Percentiles rank a stretch among this genome's conserved stretches.
Conservation (phyloP, 495 filamentous ascomycete genomes). For the Aspergillus funiculosus region DNA sequence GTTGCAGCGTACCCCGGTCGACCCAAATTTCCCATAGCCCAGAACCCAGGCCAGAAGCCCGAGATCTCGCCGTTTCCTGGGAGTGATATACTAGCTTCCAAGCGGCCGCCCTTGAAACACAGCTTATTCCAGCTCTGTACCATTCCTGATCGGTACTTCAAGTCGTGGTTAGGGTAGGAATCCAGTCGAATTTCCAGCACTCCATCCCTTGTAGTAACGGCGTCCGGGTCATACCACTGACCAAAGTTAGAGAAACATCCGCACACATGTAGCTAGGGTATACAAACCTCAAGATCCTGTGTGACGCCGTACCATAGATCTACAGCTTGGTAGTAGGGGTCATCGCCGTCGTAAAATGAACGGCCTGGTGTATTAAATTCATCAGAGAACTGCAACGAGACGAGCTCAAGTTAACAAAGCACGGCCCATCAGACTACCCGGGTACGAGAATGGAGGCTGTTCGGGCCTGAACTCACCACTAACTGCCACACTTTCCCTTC, state of each 20-base stretch:
- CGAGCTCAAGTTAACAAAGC: conserved; percentile 2
- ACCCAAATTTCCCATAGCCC: conserved; percentile 72
- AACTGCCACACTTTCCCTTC: conserved; percentile 60
- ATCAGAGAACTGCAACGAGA: conserved; percentile 69
- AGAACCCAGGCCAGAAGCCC: conserved; percentile 78
- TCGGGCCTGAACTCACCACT: conserved; percentile 44
- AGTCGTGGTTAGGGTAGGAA: conserved; percentile 59
- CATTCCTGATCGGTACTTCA: conserved; percentile 76
- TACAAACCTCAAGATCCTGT: conserved; percentile 58
- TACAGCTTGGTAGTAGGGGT: conserved; percentile 64
- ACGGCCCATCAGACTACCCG: not conserved
- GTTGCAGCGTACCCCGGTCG: conserved; percentile 64
- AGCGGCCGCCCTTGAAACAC: conserved; percentile 68
- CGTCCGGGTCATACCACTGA: conserved; percentile 81
- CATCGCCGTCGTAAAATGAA: conserved; percentile 69
- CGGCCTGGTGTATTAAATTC: conserved; percentile 69
- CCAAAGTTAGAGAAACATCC: not conserved
- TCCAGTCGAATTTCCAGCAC: conserved; percentile 63
- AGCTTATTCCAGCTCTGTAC: conserved; percentile 76
- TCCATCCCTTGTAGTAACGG: conserved; percentile 61
- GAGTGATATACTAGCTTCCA: conserved; percentile 74
- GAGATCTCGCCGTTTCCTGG: conserved; percentile 62
- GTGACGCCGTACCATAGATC: conserved; percentile 81
- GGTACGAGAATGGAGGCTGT: not conserved
- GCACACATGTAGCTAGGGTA: not conserved